phyloP scores from a whole-genome alignment of 257 asterid genomes.

The Capsicum pubescens region DNA sequence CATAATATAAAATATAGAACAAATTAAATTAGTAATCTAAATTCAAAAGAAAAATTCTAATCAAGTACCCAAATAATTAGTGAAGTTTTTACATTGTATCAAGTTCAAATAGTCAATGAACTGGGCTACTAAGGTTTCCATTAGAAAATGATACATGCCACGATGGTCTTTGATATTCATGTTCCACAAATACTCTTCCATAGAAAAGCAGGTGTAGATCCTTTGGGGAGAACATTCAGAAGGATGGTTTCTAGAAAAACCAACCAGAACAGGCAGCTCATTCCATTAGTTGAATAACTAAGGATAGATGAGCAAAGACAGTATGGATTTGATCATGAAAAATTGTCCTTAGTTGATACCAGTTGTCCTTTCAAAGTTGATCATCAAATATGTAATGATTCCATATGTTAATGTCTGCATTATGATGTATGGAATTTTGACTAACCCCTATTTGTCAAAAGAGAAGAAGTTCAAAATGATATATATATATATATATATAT shows the following conservation, averaged over 20 bases:
- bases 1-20: too few species aligned
- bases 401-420: constrained; percentile 69
- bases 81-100: too few species aligned
- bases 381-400: constrained; percentile 81
- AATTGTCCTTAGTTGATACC: constrained; percentile 43
- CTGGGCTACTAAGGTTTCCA: too few species aligned
- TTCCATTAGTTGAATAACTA: constrained; percentile 1
- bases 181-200: neutral
- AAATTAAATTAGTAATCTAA: too few species aligned
- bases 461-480: constrained; percentile 17
- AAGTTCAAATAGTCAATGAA: too few species aligned
- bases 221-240: neutral
- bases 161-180: constrained; percentile 5
- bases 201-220: neutral
- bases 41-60: too few species aligned
- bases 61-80: too few species aligned
- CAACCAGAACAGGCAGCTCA: neutral
- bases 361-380: constrained; percentile 74
- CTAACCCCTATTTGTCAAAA: constrained; percentile 59
- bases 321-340: constrained; percentile 16
- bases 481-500: too few species aligned
- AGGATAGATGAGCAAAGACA: neutral
- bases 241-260: neutral
- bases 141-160: neutral
- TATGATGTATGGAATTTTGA: constrained; percentile 78